Evolutionary conservation across 1,284 basidiomycete species (phyloP).

Genomic region (Sparassis latifolia): DNA sequence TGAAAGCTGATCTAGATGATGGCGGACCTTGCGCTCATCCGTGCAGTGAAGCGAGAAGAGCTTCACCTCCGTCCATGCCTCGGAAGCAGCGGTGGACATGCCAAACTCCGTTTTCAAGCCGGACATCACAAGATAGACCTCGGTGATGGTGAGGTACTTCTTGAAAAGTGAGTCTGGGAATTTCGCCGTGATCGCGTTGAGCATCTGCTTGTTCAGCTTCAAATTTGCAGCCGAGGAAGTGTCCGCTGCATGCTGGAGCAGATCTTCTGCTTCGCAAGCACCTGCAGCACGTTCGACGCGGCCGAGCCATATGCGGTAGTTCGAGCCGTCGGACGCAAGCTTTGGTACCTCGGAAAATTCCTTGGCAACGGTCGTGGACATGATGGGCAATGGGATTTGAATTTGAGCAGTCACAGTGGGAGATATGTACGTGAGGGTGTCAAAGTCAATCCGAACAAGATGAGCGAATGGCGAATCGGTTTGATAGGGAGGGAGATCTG

Average conservation of each 20-base stretch:
- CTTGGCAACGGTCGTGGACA: constrained; percentile 2
- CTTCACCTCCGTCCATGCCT: not conserved
- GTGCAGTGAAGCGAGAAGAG: constrained; percentile 3
- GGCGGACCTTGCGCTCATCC: constrained; percentile 3
- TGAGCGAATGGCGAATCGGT: no score
- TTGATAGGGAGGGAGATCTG: no score
- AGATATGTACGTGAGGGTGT: no score
- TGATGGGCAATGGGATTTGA: not conserved
- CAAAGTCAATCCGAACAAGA: no score
- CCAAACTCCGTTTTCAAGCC: constrained; percentile 5
- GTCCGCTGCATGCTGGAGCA: not conserved
- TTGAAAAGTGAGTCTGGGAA: constrained; percentile 8
- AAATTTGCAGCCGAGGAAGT: not conserved
- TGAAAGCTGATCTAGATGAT: constrained; percentile 4
- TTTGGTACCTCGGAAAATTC: constrained; percentile 8
- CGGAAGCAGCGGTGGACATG: not conserved
- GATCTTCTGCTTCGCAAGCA: constrained; percentile 3
- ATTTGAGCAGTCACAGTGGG: no score
- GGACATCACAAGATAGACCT: constrained; percentile 3
- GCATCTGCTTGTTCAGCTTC: constrained; percentile 2
- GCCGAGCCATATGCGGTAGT: constrained; percentile 9
- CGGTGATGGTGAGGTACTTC: not conserved
- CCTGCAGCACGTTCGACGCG: constrained; percentile 6
- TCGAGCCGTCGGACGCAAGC: constrained; percentile 5
- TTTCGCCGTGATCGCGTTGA: constrained; percentile 2